Conservation (phyloP, 768 basidiomycete species). For the Russula abietina region DNA sequence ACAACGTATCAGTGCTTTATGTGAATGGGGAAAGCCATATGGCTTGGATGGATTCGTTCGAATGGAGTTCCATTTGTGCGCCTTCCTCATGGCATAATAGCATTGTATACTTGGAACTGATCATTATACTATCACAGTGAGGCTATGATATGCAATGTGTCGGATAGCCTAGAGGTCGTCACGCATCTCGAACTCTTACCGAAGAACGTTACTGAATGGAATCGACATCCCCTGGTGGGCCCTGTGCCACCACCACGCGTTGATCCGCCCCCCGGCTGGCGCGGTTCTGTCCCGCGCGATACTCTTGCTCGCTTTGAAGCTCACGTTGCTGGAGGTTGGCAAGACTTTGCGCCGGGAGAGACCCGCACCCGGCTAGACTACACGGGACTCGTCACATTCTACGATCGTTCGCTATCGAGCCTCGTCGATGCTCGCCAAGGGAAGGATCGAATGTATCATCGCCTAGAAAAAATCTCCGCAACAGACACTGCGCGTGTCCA, state of each 20-base stretch:
- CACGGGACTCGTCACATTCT: constrained; percentile 39
- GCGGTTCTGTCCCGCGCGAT: constrained; percentile 3
- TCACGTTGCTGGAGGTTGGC: constrained; percentile 37
- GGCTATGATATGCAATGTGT: constrained; percentile 20
- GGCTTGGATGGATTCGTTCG: constrained; percentile 34
- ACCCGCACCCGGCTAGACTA: constrained; percentile 41
- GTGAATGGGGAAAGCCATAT: constrained; percentile 32
- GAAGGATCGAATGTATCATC: constrained; percentile 35
- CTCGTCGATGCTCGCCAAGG: constrained; percentile 32
- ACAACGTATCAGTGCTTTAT: constrained; percentile 30
- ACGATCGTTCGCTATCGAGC: constrained; percentile 37
- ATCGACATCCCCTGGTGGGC: no score
- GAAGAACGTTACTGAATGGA: background rate
- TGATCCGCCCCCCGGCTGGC: constrained; percentile 20
- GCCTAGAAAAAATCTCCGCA: constrained; percentile 32
- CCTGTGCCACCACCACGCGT: background rate
- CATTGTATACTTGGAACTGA: background rate
- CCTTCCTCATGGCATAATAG: background rate
- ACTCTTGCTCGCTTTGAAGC: constrained; percentile 15
- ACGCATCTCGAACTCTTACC: constrained; percentile 16
- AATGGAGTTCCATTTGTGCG: constrained; percentile 24
- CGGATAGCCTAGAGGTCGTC: constrained; percentile 16
- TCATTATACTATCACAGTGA: constrained; percentile 13
- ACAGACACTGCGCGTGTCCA: constrained; percentile 29
- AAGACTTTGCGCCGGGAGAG: constrained; percentile 41